Base-by-base conservation (phyloP, 2,329 filamentous ascomycete species). In the Fusarium sp. region DNA sequence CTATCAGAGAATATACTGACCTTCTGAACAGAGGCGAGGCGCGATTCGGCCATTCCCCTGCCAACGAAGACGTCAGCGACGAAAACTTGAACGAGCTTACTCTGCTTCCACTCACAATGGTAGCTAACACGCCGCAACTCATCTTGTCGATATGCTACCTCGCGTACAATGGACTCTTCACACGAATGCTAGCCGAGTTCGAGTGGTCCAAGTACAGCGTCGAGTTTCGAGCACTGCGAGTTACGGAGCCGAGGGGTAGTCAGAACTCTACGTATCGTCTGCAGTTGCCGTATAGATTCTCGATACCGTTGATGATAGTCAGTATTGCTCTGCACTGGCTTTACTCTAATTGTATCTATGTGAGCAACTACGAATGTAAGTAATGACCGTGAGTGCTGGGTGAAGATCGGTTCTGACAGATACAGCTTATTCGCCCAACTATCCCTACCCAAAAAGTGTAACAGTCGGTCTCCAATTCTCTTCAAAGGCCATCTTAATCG, bases 281-380 rank as follows among this genome's bases (percentile, higher is more conserved):
- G 10, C 71, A 75, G 26, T 37, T 75, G 1, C 73, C 72, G 7
- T 74, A 74, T 19, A 42, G 61, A 4, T 71, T 62, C 18, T 73
- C 71, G 0, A 60, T 75, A 4, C 73, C 71, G 1, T 51, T 75
- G 7, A 54, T 72, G 3, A 13, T 65, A 0, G 44, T 69, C 7
- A 70, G 65, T 2, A 66, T 56, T 16, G 4, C 25, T 1, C 58
- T 75, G 1, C 73, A 75, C 39, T 75, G 73, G 73, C 48, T 75
- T 6, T 68, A 65, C 19, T 71, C 68, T 8, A 71, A 71, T 12
- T 69, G 67, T 3, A 58, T 71, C 9, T 71, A 71, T 12, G 68
- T 71, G 6, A 70, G 68, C 14, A 70, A 70, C 19, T 70, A 70
- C n/a, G 68, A 70, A 25, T 26, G 68, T 69, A 30, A 48, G 55